Conservation (phyloP, 108 stramenopile genomes). For the Licmophora abbreviata region DNA sequence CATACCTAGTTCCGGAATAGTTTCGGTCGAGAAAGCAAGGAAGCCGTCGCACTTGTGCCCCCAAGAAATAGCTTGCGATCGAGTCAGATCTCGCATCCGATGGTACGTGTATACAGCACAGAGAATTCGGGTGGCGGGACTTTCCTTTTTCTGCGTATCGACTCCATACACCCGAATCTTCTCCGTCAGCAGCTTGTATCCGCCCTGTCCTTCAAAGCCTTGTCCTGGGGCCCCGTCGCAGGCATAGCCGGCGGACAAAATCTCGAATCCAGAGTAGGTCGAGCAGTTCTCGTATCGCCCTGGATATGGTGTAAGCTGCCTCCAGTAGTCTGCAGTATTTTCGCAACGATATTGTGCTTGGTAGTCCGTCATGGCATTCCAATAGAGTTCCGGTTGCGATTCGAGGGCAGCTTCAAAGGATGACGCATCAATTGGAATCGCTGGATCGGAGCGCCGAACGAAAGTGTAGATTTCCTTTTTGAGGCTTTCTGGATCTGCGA, state of each 20-base stretch:
- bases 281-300: background rate
- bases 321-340: background rate
- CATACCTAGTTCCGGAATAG: slow-evolving; percentile 33
- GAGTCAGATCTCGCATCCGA: slow-evolving; percentile 15
- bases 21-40: slow-evolving; percentile 52
- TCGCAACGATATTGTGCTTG: background rate
- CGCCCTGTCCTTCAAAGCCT: slow-evolving; percentile 28
- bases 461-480: background rate
- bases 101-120: slow-evolving; percentile 19
- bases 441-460: background rate
- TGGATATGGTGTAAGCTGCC: too few relatives aligned
- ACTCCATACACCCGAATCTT: slow-evolving; percentile 10
- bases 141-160: background rate
- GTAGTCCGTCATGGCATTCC: background rate
- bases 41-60: slow-evolving; percentile 80
- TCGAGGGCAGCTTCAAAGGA: background rate
- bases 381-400: background rate
- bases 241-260: slow-evolving; percentile 5
- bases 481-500: slow-evolving; percentile 1
- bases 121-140: slow-evolving; percentile 9
- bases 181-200: slow-evolving; percentile 28
- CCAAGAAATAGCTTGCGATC: slow-evolving; percentile 14
- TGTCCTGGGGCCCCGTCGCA: slow-evolving; percentile 20
- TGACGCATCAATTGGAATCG: background rate
- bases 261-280: background rate